These are phyloP conservation scores for Phanerochaete sordida DNA, from an alignment of 768 basidiomycete species.

Conservation along the genomic window DNA sequence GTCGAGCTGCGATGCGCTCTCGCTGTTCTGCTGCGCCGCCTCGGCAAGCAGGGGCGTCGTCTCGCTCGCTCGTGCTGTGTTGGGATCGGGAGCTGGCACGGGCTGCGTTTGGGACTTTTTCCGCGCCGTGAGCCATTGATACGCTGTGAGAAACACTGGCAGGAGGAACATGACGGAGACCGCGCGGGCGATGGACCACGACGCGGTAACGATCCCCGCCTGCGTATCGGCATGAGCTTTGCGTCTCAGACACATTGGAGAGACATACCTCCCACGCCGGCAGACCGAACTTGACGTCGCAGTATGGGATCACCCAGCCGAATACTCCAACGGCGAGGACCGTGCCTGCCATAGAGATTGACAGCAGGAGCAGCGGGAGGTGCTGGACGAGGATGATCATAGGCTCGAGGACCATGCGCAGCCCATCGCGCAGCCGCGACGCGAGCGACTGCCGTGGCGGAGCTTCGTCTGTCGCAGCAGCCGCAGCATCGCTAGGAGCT, in stretches of 20 bases:
- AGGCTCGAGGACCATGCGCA: neutral
- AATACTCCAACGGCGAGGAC: neutral
- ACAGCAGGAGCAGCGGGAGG: neutral
- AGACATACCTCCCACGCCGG: neutral
- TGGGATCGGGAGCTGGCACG: neutral
- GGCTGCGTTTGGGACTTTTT: neutral
- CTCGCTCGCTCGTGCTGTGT: neutral
- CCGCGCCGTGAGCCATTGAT: neutral
- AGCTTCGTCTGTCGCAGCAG: neutral
- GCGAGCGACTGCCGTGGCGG: neutral
- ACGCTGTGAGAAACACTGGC: neutral
- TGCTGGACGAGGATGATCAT: neutral
- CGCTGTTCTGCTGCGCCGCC: neutral
- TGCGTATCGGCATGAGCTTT: neutral
- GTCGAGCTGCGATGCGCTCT: neutral
- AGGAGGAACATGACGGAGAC: neutral
- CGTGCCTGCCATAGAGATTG: neutral
- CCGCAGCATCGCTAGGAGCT: neutral
- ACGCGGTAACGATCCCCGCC: neutral
- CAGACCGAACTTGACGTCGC: slow-evolving; percentile 3
- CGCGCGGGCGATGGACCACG: neutral
- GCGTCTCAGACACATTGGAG: no score
- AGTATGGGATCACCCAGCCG: neutral
- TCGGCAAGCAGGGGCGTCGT: neutral
- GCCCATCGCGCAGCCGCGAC: neutral